Evolutionary conservation across 2,329 filamentous ascomycete genomes (phyloP).

Genomic region (Dryadomyces quercus-mongolicae): DNA sequence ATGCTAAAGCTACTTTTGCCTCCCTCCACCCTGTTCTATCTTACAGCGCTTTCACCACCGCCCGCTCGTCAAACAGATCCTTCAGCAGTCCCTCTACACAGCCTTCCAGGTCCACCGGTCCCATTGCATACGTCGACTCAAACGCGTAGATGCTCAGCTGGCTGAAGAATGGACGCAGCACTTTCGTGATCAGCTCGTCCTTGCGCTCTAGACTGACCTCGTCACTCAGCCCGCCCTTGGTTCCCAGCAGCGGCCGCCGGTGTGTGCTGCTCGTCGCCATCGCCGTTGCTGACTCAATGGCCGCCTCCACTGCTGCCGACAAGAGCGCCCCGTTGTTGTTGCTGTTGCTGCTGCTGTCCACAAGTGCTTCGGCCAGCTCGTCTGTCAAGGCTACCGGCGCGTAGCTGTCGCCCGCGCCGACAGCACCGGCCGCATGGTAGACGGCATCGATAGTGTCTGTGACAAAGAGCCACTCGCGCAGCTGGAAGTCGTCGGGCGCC

Average conservation of each 20-base stretch:
- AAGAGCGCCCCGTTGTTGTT: conserved; percentile 17
- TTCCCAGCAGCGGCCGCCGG: conserved; percentile 38
- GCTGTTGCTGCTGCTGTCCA: conserved; percentile 15
- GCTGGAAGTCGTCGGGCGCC: conserved; percentile 89
- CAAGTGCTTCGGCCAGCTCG: conserved; percentile 67
- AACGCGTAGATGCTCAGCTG: conserved; percentile 89
- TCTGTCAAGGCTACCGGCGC: conserved; percentile 69
- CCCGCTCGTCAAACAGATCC: conserved; percentile 73
- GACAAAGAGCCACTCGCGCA: conserved; percentile 97
- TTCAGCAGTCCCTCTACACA: conserved; percentile 53
- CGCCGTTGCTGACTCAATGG: conserved; percentile 24
- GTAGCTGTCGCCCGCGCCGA: conserved; percentile 27
- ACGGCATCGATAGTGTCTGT: conserved; percentile 95
- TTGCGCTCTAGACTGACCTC: conserved; percentile 45
- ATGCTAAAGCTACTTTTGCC: not conserved
- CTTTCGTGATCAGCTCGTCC: conserved; percentile 60
- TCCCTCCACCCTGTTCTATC: not conserved
- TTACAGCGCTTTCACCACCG: conserved; percentile 47
- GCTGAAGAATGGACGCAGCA: conserved; percentile 79
- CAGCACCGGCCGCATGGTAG: conserved; percentile 50
- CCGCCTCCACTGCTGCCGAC: not conserved
- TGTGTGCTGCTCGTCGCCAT: conserved; percentile 17
- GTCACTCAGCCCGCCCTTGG: conserved; percentile 39
- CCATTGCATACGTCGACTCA: conserved; percentile 85
- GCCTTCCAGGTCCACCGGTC: conserved; percentile 48